Evolutionary conservation across 2,329 filamentous ascomycete species (phyloP), one percentile per base, ranked within the genome.

Genomic region (Pyricularia pennisetigena): DNA sequence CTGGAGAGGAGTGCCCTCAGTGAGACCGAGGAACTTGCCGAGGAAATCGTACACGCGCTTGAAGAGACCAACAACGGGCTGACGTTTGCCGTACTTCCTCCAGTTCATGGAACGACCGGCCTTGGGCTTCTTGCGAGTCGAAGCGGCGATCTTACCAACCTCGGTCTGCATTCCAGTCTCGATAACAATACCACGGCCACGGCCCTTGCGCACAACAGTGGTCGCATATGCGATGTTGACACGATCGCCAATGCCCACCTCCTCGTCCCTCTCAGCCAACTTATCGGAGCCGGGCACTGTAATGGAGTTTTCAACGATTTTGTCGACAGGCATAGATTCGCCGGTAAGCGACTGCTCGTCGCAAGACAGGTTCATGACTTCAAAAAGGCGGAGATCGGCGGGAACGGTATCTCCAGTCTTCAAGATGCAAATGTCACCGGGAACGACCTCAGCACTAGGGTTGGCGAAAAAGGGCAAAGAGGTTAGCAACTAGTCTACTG

Each of bases 291-390:
- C 81, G 3, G 80, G 81, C 7, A 78, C 75, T 7, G 73, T 67
- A 28, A 85, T 82, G 69, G 79, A 77, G 72, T 82, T 82, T 24
- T 85, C 82, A 26, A 83, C 80, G 62, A 85, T 82, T 79, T 93
- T 90, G 75, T 88, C 86, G 29, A 91, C 88, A 7, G 90, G 88
- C 20, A 90, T 81, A 4, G 90, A 90, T 77, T 94, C 91, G 74
- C 91, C 91, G 7, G 91, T 93, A 63, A 93, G 83, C 66, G 90
- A 87, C 64, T 89, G 88, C 77, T 93, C 90, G 72, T 97, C 92
- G 74, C 90, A 92, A 70, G 88, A 87, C 64, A 93, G 83, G 76
- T 95, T 94, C 85, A 94, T 91, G 69, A 85, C 86, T 73, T 92
- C 88, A 72, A 91, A 84, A 24, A 90, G 77, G 68, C 89, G 87